Base-by-base conservation (phyloP, 208 protist species). In the Leishmania martiniquensis region DNA sequence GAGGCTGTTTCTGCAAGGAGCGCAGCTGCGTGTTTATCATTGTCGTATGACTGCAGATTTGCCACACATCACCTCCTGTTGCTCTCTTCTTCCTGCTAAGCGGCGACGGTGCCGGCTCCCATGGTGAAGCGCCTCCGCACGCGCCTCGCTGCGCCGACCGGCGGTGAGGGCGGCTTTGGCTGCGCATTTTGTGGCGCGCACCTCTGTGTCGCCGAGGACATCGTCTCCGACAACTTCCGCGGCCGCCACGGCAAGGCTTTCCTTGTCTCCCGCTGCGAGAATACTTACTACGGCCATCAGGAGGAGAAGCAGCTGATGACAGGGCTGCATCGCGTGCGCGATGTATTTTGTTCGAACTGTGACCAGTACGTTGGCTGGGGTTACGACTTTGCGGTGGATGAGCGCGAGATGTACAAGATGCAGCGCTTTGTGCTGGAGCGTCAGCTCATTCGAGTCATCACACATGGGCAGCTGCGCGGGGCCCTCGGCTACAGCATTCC, bases 301-400 rank as follows among this genome's bases (percentile, higher is more conserved):
- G 92, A 96, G 71, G 85, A 92, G 79, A 94, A 94, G 75, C 84
- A 89, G 75, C 82, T 96, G 13, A 89, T 94, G 88, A 96, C 92
- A 13, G 92, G 92, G 1, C 76, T 81, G 34, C 90, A 96, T 72
- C 92, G 92, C 60, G 90, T 94, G 52, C 88, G 92, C 17, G 90
- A 96, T 69, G 83, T 93, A 45, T 96, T 94, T 75, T 96, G 92
- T 71, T 62, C 85, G 29, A 85, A 77, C 72, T 96, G 92, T 54
- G 92, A 96, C 75, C 77, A 85, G 39, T 91, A 94, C 75, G 62
- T 96, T 49, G 92, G 92, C 17, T 96, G 92, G 90, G 90, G 83
- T 32, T 96, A 96, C 80, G 92, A 96, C 78, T 94, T 93, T 82
- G 90, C 92, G 0, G 84, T 89, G 57, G 86, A 89, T 39, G 90